A percentile compares a stretch with the other conserved stretches of the same genome.
Conservation (phyloP, 129 eudicot species). For the Kitagawia praeruptora region DNA sequence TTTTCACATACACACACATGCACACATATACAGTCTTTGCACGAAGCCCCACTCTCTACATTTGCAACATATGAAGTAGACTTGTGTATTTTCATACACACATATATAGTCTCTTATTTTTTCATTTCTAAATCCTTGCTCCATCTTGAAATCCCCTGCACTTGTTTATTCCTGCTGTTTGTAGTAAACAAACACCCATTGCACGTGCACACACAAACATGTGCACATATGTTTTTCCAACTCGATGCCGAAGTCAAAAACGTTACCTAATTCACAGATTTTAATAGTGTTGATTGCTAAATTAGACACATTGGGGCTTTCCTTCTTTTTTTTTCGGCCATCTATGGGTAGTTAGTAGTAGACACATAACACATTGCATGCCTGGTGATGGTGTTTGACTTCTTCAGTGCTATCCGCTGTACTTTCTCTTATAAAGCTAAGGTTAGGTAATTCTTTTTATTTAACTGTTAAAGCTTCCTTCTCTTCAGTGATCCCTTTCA, state of each 20-base stretch:
- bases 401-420: neutral
- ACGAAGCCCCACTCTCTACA: neutral
- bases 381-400: neutral
- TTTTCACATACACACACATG: neutral
- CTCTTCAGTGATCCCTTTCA: neutral
- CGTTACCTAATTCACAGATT: neutral
- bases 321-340: neutral
- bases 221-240: too few relatives aligned
- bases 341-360: neutral
- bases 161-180: too few relatives aligned
- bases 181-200: too few relatives aligned
- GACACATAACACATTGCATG: neutral
- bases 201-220: too few relatives aligned
- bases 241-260: neutral
- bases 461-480: neutral
- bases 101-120: neutral
- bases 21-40: neutral
- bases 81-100: neutral
- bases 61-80: neutral
- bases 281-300: too few relatives aligned
- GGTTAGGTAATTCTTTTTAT: neutral
- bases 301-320: neutral
- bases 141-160: neutral
- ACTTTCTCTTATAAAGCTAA: neutral
- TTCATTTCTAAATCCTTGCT: neutral